A percentile compares a stretch with the other conserved stretches of the same genome.
Evolutionary conservation across 192 early-diverging fungal species (phyloP).

Genomic region (Bifiguratus adelaidae): DNA sequence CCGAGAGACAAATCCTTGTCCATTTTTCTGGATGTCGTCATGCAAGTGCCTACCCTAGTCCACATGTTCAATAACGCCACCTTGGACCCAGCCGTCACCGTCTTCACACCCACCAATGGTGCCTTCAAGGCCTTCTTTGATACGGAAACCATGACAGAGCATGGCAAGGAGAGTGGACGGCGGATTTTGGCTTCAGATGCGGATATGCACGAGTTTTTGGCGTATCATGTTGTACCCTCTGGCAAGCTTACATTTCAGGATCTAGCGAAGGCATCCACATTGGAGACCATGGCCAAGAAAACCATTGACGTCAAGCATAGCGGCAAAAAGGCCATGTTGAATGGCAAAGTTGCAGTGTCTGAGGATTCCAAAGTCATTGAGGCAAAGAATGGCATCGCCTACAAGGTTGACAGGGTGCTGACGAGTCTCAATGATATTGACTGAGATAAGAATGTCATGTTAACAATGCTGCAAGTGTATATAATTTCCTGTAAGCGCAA

Average conservation of each 20-base stretch:
- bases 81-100: conserved; percentile 9
- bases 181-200: background rate
- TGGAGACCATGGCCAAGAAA: conserved; percentile 4
- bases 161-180: background rate
- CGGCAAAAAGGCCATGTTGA: background rate
- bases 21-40: conserved; percentile 20
- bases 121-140: conserved; percentile 9
- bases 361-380: conserved; percentile 4
- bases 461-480: too few relatives aligned
- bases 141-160: too few relatives aligned
- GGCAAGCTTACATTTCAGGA: background rate
- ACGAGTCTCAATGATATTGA: too few relatives aligned
- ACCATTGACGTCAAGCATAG: conserved; percentile 6
- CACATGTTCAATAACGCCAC: conserved; percentile 7
- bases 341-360: conserved; percentile 5
- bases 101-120: conserved; percentile 19
- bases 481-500: too few relatives aligned
- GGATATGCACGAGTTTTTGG: conserved; percentile 9
- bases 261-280: conserved; percentile 1
- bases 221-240: conserved; percentile 14
- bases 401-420: conserved; percentile 17
- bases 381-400: conserved; percentile 18
- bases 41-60: conserved; percentile 11
- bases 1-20: conserved; percentile 15
- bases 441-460: too few relatives aligned